Evolutionary conservation across 2,329 filamentous ascomycete species (phyloP).

Genomic region (Chaetomium olivaceum): DNA sequence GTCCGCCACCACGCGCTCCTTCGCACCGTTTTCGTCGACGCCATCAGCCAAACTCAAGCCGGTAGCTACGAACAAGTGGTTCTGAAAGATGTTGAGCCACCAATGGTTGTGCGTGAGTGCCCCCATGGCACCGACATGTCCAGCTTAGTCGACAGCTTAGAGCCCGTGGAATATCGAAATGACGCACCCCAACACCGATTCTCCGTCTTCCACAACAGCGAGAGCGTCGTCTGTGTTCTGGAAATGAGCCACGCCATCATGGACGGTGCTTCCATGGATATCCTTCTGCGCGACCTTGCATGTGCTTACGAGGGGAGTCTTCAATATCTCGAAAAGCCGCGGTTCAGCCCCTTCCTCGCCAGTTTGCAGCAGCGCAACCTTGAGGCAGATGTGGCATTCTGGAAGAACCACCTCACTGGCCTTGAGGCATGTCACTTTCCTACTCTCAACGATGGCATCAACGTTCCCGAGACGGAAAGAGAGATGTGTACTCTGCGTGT

Average conservation of each 20-base stretch:
- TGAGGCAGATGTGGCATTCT: conserved; percentile 37
- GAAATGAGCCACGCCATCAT: conserved; percentile 54
- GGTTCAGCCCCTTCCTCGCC: conserved; percentile 31
- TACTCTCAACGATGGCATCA: conserved; percentile 28
- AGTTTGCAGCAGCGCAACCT: conserved; percentile 20
- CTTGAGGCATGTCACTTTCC: conserved; percentile 51
- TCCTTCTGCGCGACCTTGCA: conserved; percentile 48
- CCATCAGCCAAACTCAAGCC: conserved; percentile 20
- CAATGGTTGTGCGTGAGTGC: conserved; percentile 19
- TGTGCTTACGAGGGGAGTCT: conserved; percentile 43
- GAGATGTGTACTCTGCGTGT: conserved; percentile 33
- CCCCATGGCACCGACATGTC: conserved; percentile 25
- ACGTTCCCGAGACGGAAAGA: conserved; percentile 3
- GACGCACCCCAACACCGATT: conserved; percentile 36
- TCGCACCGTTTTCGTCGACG: conserved; percentile 36
- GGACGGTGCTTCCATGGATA: conserved; percentile 53
- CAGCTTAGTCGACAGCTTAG: conserved; percentile 38
- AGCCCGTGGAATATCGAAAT: conserved; percentile 34
- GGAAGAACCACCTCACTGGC: conserved; percentile 47
- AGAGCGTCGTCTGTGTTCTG: conserved; percentile 46
- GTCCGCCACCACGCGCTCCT: conserved; percentile 35
- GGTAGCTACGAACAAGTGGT: conserved; percentile 36
- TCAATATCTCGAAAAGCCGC: neutral
- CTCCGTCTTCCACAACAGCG: conserved; percentile 42
- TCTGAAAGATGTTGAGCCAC: conserved; percentile 26